Base-by-base conservation (phyloP, 148 eudicot genomes). In the Camellia japonica region DNA sequence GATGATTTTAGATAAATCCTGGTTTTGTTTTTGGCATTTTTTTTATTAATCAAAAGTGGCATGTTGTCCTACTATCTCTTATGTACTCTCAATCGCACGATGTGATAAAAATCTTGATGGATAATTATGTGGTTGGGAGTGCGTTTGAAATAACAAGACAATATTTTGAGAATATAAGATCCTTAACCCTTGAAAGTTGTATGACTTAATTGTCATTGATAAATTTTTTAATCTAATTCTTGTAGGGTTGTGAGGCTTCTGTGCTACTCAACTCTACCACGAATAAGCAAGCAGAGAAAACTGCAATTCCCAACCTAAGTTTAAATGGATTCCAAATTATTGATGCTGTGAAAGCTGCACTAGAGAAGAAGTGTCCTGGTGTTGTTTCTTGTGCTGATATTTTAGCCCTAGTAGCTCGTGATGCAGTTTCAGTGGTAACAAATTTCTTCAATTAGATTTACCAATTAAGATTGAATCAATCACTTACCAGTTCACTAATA, bases 321-420 rank as follows among this genome's bases (percentile, higher is more conserved):
- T 87, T 88, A 4, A 75, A 87, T 82, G 91, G 93, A 7, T 90
- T 83, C 52, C 83, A 80, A 75, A 79, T 85, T 3, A 77, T 90
- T 10, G 87, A 90, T 23, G 85, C 84, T 6, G 88, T 79, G 58
- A 88, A 90, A 84, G 9, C 76, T 6, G 78, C 49, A 3, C n/a
- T 88, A 7, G 93, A 90, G 44, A 65, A 38, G 20, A 14, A 65
- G 62, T 90, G 93, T 10, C 93, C 93, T 1, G 87, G 86, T 2
- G 80, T 83, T 2, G 93, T 90, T 13, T 90, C 93, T 46, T 90
- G 93, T 49, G 89, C 91, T 14, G 93, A 90, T 77, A 82, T 88
- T 5, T 3, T 90, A 30, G 80, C 85, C 23, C 75, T 90, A 60
- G 85, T 87, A 23, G 85, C 88, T 42, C 85, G 93, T 4, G 93